Conservation (phyloP, 2,329 filamentous ascomycete genomes). For the Colletotrichum sp. region DNA sequence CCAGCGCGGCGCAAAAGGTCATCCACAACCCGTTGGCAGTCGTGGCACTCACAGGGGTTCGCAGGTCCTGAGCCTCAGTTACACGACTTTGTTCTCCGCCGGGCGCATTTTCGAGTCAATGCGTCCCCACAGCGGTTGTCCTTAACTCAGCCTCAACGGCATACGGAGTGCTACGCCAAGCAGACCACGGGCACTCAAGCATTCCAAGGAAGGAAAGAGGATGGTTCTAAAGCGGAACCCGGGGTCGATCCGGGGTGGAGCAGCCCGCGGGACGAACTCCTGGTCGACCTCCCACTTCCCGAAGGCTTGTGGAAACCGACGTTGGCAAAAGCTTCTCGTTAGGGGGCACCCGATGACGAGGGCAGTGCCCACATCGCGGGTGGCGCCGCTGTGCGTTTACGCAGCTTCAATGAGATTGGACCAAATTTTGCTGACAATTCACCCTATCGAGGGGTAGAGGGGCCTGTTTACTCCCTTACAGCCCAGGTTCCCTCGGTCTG, state of each 20-base stretch:
- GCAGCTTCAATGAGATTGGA: conserved; percentile 15
- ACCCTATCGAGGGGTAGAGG: neutral
- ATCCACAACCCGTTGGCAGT: conserved; percentile 3
- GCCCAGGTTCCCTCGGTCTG: neutral
- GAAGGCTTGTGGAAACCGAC: neutral
- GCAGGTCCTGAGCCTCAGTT: conserved; percentile 3
- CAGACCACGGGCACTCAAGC: neutral
- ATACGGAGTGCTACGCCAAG: neutral
- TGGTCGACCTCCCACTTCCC: conserved; percentile 2
- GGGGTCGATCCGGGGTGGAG: neutral
- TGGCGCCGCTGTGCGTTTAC: neutral
- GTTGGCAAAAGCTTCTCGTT: neutral
- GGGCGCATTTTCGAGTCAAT: neutral
- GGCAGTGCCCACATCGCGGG: neutral
- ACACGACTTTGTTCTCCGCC: neutral
- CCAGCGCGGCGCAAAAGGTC: conserved; percentile 11
- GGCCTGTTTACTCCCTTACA: neutral
- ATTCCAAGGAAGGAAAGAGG: neutral
- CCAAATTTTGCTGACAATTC: neutral
- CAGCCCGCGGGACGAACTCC: neutral
- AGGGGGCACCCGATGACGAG: neutral
- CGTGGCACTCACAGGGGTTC: neutral
- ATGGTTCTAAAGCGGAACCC: neutral
- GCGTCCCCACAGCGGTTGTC: neutral
- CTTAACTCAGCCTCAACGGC: conserved; percentile 1